Conservation (phyloP, 768 basidiomycete genomes). For the Boletus coccyginus region DNA sequence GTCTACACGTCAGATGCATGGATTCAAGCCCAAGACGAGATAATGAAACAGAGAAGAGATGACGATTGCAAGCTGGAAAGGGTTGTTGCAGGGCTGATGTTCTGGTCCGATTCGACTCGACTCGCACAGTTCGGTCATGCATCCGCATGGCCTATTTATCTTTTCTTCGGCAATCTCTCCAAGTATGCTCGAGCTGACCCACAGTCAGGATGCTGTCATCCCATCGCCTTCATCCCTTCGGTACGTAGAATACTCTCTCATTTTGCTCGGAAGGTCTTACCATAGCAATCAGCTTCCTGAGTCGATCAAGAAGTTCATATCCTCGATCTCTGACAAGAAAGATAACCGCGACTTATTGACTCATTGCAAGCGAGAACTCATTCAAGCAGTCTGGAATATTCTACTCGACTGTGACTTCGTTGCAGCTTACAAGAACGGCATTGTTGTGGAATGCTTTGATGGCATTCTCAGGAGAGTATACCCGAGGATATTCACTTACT, state of each 20-base stretch:
- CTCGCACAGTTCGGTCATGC: constrained; percentile 11
- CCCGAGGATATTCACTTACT: too few species aligned
- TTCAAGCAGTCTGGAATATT: neutral
- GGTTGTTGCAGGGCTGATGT: neutral
- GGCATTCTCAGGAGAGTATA: too few species aligned
- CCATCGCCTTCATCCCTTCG: constrained; percentile 1
- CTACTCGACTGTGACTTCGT: neutral
- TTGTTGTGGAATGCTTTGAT: too few species aligned
- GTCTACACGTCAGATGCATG: too few species aligned
- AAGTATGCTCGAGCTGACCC: neutral
- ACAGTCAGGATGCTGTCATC: neutral
- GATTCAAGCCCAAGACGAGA: too few species aligned
- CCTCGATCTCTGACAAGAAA: neutral
- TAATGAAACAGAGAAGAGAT: constrained; percentile 3
- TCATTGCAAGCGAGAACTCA: neutral
- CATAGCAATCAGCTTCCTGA: neutral
- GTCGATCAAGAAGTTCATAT: neutral
- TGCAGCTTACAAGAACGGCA: neutral
- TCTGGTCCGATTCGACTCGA: constrained; percentile 9
- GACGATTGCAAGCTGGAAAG: neutral
- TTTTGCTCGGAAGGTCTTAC: neutral
- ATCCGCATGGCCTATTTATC: constrained; percentile 11
- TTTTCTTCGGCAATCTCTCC: neutral
- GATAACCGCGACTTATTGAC: neutral
- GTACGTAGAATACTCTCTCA: neutral